These are phyloP conservation scores for Backusella mclennaniae DNA, from an alignment of 192 early-diverging fungal species.

Conservation along the genomic window DNA sequence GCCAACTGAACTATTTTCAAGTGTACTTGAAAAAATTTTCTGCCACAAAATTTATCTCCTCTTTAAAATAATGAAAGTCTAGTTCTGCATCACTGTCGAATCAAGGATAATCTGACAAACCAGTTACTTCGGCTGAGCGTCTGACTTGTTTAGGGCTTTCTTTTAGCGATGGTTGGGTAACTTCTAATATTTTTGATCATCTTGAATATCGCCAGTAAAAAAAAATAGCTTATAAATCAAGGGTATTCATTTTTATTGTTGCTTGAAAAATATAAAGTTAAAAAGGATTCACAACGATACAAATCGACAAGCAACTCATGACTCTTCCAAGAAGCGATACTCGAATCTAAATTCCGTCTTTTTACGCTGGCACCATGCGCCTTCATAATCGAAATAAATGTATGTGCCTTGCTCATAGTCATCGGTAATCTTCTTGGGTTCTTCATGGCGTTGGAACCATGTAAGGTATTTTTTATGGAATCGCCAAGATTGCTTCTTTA, in stretches of 20 bases:
- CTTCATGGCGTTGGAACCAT: slow-evolving; percentile 98
- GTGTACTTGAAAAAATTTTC: too few species aligned
- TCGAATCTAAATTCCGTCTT: slow-evolving; percentile 80
- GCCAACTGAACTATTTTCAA: too few species aligned
- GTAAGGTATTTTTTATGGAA: slow-evolving; percentile 99
- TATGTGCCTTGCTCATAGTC: slow-evolving; percentile 98
- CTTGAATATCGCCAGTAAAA: too few species aligned
- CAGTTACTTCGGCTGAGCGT: too few species aligned
- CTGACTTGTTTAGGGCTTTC: too few species aligned
- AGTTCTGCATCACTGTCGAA: too few species aligned
- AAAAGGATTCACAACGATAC: not conserved
- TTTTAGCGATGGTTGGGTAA: too few species aligned
- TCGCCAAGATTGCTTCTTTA: slow-evolving; percentile 96
- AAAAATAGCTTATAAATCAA: not conserved
- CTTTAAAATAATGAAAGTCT: too few species aligned
- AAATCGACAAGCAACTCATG: not conserved
- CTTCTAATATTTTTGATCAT: too few species aligned
- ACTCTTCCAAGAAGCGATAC: slow-evolving; percentile 32
- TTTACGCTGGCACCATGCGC: slow-evolving; percentile 95
- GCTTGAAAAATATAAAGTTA: too few species aligned
- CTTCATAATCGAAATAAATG: slow-evolving; percentile 98
- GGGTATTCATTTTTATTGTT: not conserved
- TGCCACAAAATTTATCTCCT: too few species aligned
- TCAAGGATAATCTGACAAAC: too few species aligned
- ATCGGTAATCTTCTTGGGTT: slow-evolving; percentile 93